A percentile compares a stretch with the other conserved stretches of the same genome.
Evolutionary conservation across 768 basidiomycete species (phyloP).

Genomic region (Strobilomyces confusus): DNA sequence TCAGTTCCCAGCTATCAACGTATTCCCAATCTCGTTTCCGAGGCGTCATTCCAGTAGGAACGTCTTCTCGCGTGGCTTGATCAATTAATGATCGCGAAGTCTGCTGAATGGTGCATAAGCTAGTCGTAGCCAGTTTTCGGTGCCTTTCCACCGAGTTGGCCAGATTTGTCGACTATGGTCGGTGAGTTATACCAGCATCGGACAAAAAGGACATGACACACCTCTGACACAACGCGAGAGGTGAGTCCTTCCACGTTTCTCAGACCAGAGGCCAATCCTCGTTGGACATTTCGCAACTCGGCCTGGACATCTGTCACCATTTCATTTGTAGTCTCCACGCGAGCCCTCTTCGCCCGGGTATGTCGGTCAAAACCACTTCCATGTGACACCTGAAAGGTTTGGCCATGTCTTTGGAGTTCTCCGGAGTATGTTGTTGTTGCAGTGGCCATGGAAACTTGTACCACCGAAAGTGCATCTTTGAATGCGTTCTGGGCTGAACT

Average conservation of each 20-base stretch:
- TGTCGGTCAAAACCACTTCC: slow-evolving; percentile 59
- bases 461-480: slow-evolving; percentile 39
- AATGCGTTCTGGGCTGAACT: slow-evolving; percentile 38
- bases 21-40: slow-evolving; percentile 72
- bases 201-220: slow-evolving; percentile 25
- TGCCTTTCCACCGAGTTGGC: slow-evolving; percentile 41
- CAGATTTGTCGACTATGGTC: slow-evolving; percentile 40
- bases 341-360: slow-evolving; percentile 60
- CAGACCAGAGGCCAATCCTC: slow-evolving; percentile 47
- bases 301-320: slow-evolving; percentile 49
- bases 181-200: neutral
- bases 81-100: slow-evolving; percentile 50
- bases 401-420: slow-evolving; percentile 47
- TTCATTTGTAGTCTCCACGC: slow-evolving; percentile 53
- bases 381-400: slow-evolving; percentile 41
- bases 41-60: slow-evolving; percentile 70
- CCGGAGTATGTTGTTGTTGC: slow-evolving; percentile 50
- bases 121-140: slow-evolving; percentile 37
- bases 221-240: slow-evolving; percentile 47
- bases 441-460: slow-evolving; percentile 41
- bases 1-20: slow-evolving; percentile 68
- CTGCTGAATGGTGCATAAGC: slow-evolving; percentile 47
- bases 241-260: slow-evolving; percentile 43
- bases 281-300: slow-evolving; percentile 49
- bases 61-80: slow-evolving; percentile 59